Evolutionary conservation across 768 basidiomycete genomes (phyloP), one percentile per base, ranked within the genome.

Genomic region (Mrakia gelida): DNA sequence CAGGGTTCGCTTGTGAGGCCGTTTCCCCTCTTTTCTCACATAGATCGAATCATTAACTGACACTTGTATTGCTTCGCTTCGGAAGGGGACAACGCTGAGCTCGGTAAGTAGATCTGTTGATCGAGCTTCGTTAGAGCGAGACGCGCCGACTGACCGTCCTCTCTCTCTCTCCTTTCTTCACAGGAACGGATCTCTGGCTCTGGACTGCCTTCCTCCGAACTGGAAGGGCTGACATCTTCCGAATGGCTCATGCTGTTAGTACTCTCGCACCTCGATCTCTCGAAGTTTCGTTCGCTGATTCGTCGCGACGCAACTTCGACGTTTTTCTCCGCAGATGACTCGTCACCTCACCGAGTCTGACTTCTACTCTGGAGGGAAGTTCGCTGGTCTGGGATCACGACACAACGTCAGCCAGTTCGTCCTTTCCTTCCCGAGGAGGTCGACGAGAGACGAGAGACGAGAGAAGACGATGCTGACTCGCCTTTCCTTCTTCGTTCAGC

Each of bases 171-270:
- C 49, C 21, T 52, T 52, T 13, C 18, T 52, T 49, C 45, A 10
- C 45, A 52, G 49, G 74, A 61, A 75, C 74, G 6, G 74, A 75
- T 61, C 63, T 75, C 43, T 75, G 74, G 74, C 61, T 75, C 38
- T 75, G 74, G 74, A 26, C 62, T 23, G 23, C 61, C 3, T 63
- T 65, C 62, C 23, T 75, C 3, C 74, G 74, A 38, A 63, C 74
- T 13, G 74, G 74, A 26, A 32, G 74, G 26, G 10, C 74, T 8
- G 74, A 75, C 16, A 21, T 75, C 28, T 75, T 75, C 61, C 34
- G 74, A 26, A 26, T 75, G 1, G 61, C 61, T 34, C 49, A 56
- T n/a, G 26, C 18, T 16, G 59, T 56, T 7, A 23, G 54, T 56
- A 8, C 26, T 8, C 8, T 2, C 18, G 15, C 26, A 38, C 38